Evolutionary conservation across 2,329 filamentous ascomycete species (phyloP).

Genomic region (Clarireedia monteithiana): DNA sequence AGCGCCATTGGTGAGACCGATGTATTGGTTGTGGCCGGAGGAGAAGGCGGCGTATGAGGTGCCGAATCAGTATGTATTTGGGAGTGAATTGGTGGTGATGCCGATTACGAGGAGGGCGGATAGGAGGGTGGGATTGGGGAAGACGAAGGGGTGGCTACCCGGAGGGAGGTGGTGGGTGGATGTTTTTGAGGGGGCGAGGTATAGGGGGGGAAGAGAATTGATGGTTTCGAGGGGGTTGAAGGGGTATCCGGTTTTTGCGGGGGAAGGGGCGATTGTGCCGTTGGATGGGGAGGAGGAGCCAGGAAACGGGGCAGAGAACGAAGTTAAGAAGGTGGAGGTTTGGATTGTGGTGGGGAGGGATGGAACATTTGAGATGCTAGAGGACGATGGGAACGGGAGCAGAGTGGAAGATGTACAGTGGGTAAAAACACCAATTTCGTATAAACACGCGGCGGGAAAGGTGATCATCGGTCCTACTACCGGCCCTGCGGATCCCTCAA

Average conservation of each 20-base stretch:
- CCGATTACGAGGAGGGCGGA: background rate
- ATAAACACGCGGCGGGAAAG: too few relatives aligned
- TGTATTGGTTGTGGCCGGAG: background rate
- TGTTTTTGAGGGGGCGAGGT: background rate
- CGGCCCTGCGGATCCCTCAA: too few relatives aligned
- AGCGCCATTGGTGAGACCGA: background rate
- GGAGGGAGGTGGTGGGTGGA: background rate
- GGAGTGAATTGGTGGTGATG: background rate
- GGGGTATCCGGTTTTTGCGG: background rate
- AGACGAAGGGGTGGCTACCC: background rate
- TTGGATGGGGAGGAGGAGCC: background rate
- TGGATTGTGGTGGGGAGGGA: background rate
- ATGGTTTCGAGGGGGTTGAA: slow-evolving; percentile 33
- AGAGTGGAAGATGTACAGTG: too few relatives aligned
- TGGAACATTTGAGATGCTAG: slow-evolving; percentile 10
- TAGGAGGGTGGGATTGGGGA: background rate
- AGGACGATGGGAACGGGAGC: background rate
- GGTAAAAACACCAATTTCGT: too few relatives aligned
- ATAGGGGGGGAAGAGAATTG: slow-evolving; percentile 31
- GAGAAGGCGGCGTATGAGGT: background rate
- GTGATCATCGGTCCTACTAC: too few relatives aligned
- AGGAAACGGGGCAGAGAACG: background rate
- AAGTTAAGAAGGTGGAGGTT: background rate
- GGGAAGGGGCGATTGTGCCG: background rate
- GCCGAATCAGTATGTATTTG: background rate